These are phyloP conservation scores for Cyclanthera cordifolia DNA, from an alignment of 306 rosid species.

Conservation along the genomic window DNA sequence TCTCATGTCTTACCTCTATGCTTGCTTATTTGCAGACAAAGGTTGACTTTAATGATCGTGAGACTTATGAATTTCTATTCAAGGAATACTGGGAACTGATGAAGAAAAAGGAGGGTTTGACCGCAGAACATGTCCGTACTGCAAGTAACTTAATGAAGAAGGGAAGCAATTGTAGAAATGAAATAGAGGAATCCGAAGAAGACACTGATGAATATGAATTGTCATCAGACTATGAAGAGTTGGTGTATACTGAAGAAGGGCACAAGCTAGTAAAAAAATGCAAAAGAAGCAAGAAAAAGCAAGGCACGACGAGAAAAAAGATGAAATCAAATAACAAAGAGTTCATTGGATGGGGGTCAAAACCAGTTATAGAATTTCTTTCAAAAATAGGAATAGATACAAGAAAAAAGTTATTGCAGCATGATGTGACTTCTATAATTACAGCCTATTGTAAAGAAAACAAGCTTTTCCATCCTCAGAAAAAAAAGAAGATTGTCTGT, in stretches of 20 bases:
- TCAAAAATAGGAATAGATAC: slow-evolving; percentile 32
- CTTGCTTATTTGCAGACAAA: slow-evolving; percentile 24
- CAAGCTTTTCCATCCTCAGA: slow-evolving; percentile 45
- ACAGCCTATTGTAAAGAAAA: slow-evolving; percentile 47
- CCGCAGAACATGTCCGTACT: slow-evolving; percentile 17
- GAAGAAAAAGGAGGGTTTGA: slow-evolving; percentile 44
- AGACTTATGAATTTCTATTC: slow-evolving; percentile 43
- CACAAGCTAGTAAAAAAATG: slow-evolving; percentile 21
- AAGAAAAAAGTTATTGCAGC: slow-evolving; percentile 29
- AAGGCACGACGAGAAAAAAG: slow-evolving; percentile 19
- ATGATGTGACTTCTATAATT: slow-evolving; percentile 46
- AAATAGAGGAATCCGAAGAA: slow-evolving; percentile 33
- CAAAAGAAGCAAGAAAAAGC: slow-evolving; percentile 22
- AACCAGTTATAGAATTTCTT: slow-evolving; percentile 49
- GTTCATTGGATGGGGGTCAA: slow-evolving; percentile 68
- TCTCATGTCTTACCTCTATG: not conserved
- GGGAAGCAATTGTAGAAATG: slow-evolving; percentile 21
- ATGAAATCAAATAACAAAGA: slow-evolving; percentile 33
- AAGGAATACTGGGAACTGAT: slow-evolving; percentile 39
- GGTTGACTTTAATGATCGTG: slow-evolving; percentile 43
- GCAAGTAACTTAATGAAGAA: slow-evolving; percentile 32
- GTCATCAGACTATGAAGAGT: slow-evolving; percentile 42
- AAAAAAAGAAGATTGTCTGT: slow-evolving; percentile 44
- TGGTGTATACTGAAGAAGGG: slow-evolving; percentile 20
- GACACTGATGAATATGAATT: slow-evolving; percentile 14